Evolutionary conservation across 1,284 basidiomycete species (phyloP).

Genomic region (Austropuccinia psidii): DNA sequence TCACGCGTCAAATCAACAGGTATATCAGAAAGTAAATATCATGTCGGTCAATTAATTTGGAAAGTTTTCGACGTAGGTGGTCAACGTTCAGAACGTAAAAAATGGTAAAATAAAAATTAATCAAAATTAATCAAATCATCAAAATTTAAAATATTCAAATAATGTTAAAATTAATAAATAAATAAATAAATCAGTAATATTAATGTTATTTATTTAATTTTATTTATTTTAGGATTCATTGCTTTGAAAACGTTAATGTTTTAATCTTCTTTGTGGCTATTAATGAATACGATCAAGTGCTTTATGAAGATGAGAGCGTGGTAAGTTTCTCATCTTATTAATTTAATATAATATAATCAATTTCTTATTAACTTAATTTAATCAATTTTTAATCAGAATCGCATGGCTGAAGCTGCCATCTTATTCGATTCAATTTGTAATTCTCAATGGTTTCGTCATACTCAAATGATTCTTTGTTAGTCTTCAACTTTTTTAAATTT

Average conservation of each 20-base stretch:
- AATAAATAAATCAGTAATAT: not conserved
- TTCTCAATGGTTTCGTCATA: conserved; percentile 30
- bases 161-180: not conserved
- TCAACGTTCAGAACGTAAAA: conserved; percentile 77
- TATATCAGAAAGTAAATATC: conserved; percentile 86
- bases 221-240: conserved; percentile 18
- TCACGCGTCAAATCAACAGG: conserved; percentile 81
- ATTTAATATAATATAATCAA: not conserved
- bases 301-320: conserved; percentile 27
- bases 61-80: conserved; percentile 83
- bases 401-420: conserved; percentile 28
- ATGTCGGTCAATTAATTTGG: conserved; percentile 47
- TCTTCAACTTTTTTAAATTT: not conserved
- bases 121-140: not conserved
- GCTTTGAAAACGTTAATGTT: conserved; percentile 31
- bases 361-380: not conserved
- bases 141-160: not conserved
- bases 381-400: conserved; percentile 6
- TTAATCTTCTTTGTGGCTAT: conserved; percentile 31
- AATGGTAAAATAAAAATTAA: conserved; percentile 44
- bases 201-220: not conserved
- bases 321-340: not conserved
- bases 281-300: conserved; percentile 30
- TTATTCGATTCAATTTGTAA: conserved; percentile 36
- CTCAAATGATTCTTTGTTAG: conserved; percentile 31